These are phyloP conservation scores for Lotus japonicus DNA, from an alignment of 306 rosid species.

Conservation along the genomic window DNA sequence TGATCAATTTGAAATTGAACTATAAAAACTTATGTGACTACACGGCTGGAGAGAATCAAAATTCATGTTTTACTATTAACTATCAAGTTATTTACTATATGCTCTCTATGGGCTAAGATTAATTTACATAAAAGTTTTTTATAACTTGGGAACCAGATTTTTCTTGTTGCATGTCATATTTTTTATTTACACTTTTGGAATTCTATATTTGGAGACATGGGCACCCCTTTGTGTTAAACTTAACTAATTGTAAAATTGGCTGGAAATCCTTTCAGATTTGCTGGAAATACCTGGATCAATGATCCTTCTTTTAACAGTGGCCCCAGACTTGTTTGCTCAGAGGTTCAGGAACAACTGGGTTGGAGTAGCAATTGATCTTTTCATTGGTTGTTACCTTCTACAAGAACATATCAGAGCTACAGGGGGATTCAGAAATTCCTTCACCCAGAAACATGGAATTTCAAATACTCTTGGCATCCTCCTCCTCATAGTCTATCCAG, in stretches of 20 bases:
- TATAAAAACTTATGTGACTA: too few relatives aligned
- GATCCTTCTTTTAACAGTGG: slow-evolving; percentile 70
- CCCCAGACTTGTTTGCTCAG: slow-evolving; percentile 57
- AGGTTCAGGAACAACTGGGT: slow-evolving; percentile 55
- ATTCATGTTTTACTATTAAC: too few relatives aligned
- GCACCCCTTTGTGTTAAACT: not conserved
- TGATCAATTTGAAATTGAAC: too few relatives aligned
- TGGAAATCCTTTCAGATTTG: slow-evolving; percentile 47
- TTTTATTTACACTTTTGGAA: too few relatives aligned
- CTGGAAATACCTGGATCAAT: slow-evolving; percentile 80
- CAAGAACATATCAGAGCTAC: slow-evolving; percentile 91
- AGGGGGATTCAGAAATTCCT: slow-evolving; percentile 84
- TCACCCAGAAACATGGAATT: slow-evolving; percentile 74
- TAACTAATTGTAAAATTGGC: not conserved
- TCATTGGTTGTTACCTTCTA: slow-evolving; percentile 70
- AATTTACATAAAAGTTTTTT: too few relatives aligned
- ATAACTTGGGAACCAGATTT: too few relatives aligned
- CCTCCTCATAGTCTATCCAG: slow-evolving; percentile 61
- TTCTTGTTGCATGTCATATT: too few relatives aligned
- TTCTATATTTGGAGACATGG: too few relatives aligned
- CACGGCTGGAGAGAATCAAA: too few relatives aligned
- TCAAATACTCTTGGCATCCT: slow-evolving; percentile 80
- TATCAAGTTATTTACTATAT: too few relatives aligned
- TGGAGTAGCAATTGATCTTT: slow-evolving; percentile 50
- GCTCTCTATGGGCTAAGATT: too few relatives aligned